Evolutionary conservation across 306 rosid species (phyloP), one percentile per base, ranked within the genome.

Genomic region (Gastrolobium villosum): DNA sequence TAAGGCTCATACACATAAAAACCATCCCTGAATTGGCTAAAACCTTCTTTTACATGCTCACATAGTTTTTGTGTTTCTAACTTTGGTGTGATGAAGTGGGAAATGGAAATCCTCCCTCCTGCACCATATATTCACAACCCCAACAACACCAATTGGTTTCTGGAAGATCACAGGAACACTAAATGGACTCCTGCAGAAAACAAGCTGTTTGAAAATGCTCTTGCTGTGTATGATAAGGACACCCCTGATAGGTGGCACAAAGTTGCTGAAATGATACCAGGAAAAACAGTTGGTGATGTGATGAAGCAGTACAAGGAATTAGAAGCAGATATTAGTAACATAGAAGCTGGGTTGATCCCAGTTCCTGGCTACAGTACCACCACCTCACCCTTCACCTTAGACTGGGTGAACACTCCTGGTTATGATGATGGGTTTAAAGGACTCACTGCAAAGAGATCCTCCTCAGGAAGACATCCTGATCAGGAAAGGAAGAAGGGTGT

Each of bases 401-500:
- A 89, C n/a, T 92, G 94, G 97, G 90, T 87, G 2, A 86, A 78
- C 59, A 74, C 80, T 41, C 79, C 85, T 80, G 84, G 86, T 7
- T 86, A 69, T 54, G 95, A 87, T 41, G 87, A 90, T 66, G 92
- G 90, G 30, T 87, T 85, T 44, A 79, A 81, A 15, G 93, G 88
- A 8, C 35, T 91, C 57, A 79, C 80, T 49, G 85, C 91, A 1
- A 91, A 86, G 89, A 85, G 92, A 86, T 66, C 90, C 15, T 70
- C 88, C 2, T 79, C 96, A 0, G 74, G 69, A 0, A 81, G 92
- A 68, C 67, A 92, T 2, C 57, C 84, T 14, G 98, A 93, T 44
- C 93, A 93, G 55, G 99, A 93, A 81, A 84, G 95, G 84, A 91
- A 88, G 87, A 93, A 93, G 71, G 99, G 96, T 15, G 90, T 95